phyloP scores from a whole-genome alignment of 192 early-diverging fungal genomes.

The Ramicandelaber brevisporus region DNA sequence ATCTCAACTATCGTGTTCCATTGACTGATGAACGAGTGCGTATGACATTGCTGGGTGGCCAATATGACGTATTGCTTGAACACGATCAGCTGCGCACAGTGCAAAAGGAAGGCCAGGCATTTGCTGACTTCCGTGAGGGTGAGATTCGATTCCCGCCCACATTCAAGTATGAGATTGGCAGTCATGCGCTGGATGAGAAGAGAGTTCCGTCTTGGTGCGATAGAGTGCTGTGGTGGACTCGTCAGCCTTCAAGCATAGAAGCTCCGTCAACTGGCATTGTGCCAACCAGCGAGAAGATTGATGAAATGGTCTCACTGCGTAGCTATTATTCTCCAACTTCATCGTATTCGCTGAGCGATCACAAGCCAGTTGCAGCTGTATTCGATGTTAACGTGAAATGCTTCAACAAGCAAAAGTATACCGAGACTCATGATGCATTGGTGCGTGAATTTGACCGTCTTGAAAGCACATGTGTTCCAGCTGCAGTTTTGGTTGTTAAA shows the following conservation, averaged over 20 bases:
- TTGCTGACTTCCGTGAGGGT: conserved; percentile 68
- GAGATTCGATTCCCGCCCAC: conserved; percentile 58
- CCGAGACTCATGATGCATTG: conserved; percentile 27
- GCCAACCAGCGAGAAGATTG: conserved; percentile 22
- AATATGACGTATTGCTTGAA: conserved; percentile 35
- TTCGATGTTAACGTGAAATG: conserved; percentile 39
- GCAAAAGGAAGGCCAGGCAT: conserved; percentile 32
- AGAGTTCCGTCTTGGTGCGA: conserved; percentile 85
- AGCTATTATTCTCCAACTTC: conserved; percentile 8
- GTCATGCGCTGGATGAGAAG: conserved; percentile 51
- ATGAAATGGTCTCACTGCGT: conserved; percentile 5
- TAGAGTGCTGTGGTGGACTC: conserved; percentile 69
- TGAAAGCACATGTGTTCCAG: conserved; percentile 57
- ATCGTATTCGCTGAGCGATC: conserved; percentile 52
- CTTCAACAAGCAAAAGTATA: conserved; percentile 25
- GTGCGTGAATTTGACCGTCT: conserved; percentile 47
- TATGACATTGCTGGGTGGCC: conserved; percentile 17
- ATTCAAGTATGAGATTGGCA: conserved; percentile 82
- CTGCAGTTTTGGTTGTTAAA: conserved; percentile 23
- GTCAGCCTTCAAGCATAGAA: too few relatives aligned
- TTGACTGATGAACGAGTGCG: conserved; percentile 35
- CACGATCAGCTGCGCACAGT: conserved; percentile 65
- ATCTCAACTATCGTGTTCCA: conserved; percentile 79
- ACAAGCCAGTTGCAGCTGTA: conserved; percentile 67
- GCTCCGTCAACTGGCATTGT: conserved; percentile 12